Conservation (phyloP, 495 filamentous ascomycete species). For the Annulohypoxylon stygium region DNA sequence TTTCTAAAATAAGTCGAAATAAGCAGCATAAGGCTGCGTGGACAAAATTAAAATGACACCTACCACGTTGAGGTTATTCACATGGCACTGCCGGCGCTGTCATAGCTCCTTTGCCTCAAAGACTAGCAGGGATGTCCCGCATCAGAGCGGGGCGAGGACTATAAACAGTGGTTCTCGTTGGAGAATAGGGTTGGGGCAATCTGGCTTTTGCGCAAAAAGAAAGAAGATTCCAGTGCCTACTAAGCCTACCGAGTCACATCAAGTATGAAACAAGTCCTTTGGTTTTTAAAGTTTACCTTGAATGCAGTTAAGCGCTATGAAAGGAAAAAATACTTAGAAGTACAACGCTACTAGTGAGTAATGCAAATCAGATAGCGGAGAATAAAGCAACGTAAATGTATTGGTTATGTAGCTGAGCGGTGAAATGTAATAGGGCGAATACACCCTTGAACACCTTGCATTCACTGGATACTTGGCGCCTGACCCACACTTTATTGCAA, state of each 20-base stretch:
- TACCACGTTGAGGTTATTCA: slow-evolving; percentile 11
- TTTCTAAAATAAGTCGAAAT: neutral
- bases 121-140: slow-evolving; percentile 44
- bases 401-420: slow-evolving; percentile 7
- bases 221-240: slow-evolving; percentile 43
- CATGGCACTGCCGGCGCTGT: slow-evolving; percentile 12
- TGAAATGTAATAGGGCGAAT: slow-evolving; percentile 25
- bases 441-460: slow-evolving; percentile 18
- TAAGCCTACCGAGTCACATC: slow-evolving; percentile 21
- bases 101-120: slow-evolving; percentile 13
- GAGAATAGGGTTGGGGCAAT: slow-evolving; percentile 31
- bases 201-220: slow-evolving; percentile 32
- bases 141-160: slow-evolving; percentile 34
- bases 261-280: neutral
- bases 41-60: slow-evolving; percentile 6
- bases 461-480: slow-evolving; percentile 24
- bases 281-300: neutral
- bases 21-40: neutral
- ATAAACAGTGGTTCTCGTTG: neutral
- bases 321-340: neutral
- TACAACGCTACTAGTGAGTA: neutral
- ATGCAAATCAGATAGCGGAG: neutral
- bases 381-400: neutral
- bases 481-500: slow-evolving; percentile 50
- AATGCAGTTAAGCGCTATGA: slow-evolving; percentile 6